Conservation (phyloP, 176 grass and related monocot species). For the Calamus simplicifolius region DNA sequence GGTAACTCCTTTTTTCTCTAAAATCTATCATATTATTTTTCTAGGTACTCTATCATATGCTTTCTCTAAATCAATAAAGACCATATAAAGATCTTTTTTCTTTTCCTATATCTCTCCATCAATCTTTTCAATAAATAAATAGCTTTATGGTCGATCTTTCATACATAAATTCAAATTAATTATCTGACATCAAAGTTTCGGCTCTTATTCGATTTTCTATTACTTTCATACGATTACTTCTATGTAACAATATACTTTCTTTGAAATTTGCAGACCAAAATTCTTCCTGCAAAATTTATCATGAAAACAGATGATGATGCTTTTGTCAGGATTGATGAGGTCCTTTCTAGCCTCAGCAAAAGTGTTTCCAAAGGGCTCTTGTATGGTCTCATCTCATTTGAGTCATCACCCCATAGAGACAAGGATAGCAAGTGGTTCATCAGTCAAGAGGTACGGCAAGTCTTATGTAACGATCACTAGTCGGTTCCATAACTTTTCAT, state of each 20-base stretch:
- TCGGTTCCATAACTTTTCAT: neutral
- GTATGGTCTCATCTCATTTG: constrained; percentile 80
- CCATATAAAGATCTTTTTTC: no score
- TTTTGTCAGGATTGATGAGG: constrained; percentile 88
- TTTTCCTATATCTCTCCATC: no score
- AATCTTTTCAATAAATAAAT: no score
- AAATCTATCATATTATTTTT: no score
- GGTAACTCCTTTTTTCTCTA: no score
- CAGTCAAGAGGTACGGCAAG: constrained; percentile 56
- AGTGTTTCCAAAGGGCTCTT: constrained; percentile 41
- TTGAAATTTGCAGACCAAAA: constrained; percentile 53
- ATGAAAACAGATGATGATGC: constrained; percentile 99
- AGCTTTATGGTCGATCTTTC: no score
- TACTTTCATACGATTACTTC: neutral
- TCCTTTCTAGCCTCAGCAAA: constrained; percentile 65
- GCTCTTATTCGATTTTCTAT: no score
- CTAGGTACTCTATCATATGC: no score
- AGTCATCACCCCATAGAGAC: constrained; percentile 77
- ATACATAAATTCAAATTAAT: no score
- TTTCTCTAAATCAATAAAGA: no score
- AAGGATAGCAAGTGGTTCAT: constrained; percentile 91
- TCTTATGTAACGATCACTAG: constrained; percentile 2
- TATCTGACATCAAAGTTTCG: no score
- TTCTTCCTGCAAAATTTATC: constrained; percentile 71
- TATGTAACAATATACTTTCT: neutral